A percentile compares a stretch with the other conserved stretches of the same genome.
Conservation (phyloP, 495 filamentous ascomycete species). For the Cladorrhinum samala region DNA sequence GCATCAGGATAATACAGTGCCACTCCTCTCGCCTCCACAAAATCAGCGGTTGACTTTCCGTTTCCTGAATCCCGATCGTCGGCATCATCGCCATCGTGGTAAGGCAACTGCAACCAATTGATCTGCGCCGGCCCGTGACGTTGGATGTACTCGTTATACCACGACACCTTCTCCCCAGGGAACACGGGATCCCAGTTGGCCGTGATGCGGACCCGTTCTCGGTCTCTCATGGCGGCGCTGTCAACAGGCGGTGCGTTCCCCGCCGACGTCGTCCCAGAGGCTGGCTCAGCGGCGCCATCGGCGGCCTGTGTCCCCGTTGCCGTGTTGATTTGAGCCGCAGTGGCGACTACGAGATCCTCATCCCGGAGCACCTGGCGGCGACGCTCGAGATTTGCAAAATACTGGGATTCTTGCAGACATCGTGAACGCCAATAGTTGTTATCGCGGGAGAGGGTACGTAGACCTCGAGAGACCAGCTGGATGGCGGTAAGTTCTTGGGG, state of each 20-base stretch:
- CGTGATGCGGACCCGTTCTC: slow-evolving; percentile 49
- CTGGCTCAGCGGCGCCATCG: slow-evolving; percentile 16
- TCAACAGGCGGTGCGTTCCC: background rate
- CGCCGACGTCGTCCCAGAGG: background rate
- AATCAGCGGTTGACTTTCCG: slow-evolving; percentile 21
- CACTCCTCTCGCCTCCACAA: slow-evolving; percentile 56
- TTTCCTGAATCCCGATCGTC: slow-evolving; percentile 8
- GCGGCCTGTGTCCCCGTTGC: slow-evolving; percentile 12
- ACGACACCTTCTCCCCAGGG: slow-evolving; percentile 60
- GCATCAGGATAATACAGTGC: slow-evolving; percentile 54
- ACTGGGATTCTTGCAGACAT: slow-evolving; percentile 64
- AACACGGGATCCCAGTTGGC: slow-evolving; percentile 80
- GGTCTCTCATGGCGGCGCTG: slow-evolving; percentile 23
- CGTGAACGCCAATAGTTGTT: slow-evolving; percentile 67
- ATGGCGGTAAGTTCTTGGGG: slow-evolving; percentile 61
- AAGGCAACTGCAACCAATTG: slow-evolving; percentile 63
- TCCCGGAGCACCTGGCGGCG: slow-evolving; percentile 31
- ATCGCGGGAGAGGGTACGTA: slow-evolving; percentile 66
- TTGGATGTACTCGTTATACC: slow-evolving; percentile 86
- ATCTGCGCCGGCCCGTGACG: slow-evolving; percentile 66
- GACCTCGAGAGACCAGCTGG: slow-evolving; percentile 62
- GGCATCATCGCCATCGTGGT: slow-evolving; percentile 29
- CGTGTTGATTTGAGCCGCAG: slow-evolving; percentile 17
- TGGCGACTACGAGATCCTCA: background rate
- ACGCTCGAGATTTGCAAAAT: slow-evolving; percentile 43